Evolutionary conservation across 148 eudicot species (phyloP), one percentile per base, ranked within the genome.

Genomic region (Simmondsia chinensis): DNA sequence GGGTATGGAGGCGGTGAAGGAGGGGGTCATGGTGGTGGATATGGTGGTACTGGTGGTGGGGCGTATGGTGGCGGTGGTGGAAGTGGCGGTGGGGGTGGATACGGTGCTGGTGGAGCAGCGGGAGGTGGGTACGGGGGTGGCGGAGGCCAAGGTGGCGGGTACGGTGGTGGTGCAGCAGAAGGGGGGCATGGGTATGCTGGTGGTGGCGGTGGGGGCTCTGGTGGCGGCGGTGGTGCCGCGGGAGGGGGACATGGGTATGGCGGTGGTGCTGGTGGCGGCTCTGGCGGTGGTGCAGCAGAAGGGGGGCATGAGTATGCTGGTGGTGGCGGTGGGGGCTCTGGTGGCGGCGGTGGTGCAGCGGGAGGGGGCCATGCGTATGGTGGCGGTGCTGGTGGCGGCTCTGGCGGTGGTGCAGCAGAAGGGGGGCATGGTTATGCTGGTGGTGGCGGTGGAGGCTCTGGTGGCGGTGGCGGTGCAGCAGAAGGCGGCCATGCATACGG

Each of bases 211-310:
- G 61, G 71, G 7, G 65, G 65, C 6, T 29, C 46, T 29, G 58
- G 65, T 0, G 41, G 49, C 14, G 70, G 64, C 1, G 50, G 70
- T 21, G 63, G 42, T 7, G 31, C 38, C 7, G 46, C 39, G 1
- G 66, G 56, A 5, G 59, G 57, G 8, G 64, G 64, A 20, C 52
- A 44, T 11, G 19, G 39, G 4, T 48, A 61, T 53, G 66, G 59
- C 6, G 70, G 75, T 37, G 75, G 75, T 13, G 47, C 61, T 6
- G 72, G 72, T 5, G 57, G 62, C 5, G 70, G 66, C 32, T 57
- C 58, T 0, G 66, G 69, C 4, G 70, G 66, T 9, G 52, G 55
- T n/a, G 54, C 57, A 3, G 63, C 48, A 1, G 62, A 48, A 1
- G n/a, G 56, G 20, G 23, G 34, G 33, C 48, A 54, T 10, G 72